Base-by-base conservation (phyloP, 1,284 basidiomycete species). In the Agroathelia rolfsii region DNA sequence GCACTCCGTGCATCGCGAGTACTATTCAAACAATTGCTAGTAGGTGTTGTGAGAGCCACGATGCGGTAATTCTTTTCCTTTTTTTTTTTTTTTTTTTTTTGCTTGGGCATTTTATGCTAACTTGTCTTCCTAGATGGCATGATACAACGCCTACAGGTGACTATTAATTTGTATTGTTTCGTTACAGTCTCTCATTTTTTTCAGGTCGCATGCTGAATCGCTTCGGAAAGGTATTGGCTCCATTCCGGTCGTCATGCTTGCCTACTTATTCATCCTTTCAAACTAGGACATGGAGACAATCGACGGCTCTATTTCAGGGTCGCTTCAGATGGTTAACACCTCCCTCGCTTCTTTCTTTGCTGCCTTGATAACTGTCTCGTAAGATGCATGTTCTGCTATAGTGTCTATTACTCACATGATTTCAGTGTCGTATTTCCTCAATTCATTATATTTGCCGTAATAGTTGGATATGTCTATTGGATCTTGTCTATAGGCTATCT, bases 211-310 rank as follows among this genome's bases (percentile, higher is more conserved):
- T 77, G 60, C 55, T 79, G 17, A 79, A 79, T 49, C 64, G 76
- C 1, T 79, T 79, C 43, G 72, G 71, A 45, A 79, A 76, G 57
- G 67, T 66, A 28, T 28, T n/a, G n/a, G 46, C 10, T 20, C 11
- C 17, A 8, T 17, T 37, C 11, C 23, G 16, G 28, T n/a, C 19
- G 14, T 32, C 35, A 10, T 9, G 38, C n/a, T 40, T 35, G 2
- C 40, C 39, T n/a, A 36, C 39, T 15, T 41, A 24, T 36, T 35
- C 32, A 3, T 6, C 34, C 11, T 40, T 30, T 21, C 20, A 24
- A 12, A 26, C 6, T 48, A 76, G 61, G 86, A 90, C 49, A 69
- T 88, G 25, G 80, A 85, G 50, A 83, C 78, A 0, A 76, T 89
- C 29, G 85, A 89, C 49, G 61, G 65, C 0, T 74, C 73, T 1